Evolutionary conservation across 192 early-diverging fungal species (phyloP).

Genomic region (Gaertneriomyces semiglobifer): DNA sequence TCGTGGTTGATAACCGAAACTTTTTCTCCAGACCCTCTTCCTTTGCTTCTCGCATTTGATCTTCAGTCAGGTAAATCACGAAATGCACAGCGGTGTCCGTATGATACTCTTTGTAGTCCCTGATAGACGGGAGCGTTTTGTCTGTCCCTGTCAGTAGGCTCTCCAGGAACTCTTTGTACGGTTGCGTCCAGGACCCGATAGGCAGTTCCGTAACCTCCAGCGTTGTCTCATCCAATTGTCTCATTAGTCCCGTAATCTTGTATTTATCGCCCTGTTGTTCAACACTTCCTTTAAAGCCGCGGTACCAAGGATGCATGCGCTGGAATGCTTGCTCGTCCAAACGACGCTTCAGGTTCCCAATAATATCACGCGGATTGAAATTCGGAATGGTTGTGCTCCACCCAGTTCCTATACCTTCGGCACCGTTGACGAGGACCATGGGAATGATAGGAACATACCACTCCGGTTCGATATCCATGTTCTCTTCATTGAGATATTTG

Average conservation of each 20-base stretch:
- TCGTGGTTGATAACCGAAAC: slow-evolving; percentile 64
- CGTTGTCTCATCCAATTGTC: slow-evolving; percentile 60
- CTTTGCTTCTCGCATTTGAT: slow-evolving; percentile 64
- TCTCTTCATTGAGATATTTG: slow-evolving; percentile 72
- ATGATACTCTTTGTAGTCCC: slow-evolving; percentile 65
- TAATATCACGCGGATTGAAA: slow-evolving; percentile 81
- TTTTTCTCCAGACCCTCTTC: slow-evolving; percentile 67
- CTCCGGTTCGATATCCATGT: slow-evolving; percentile 76
- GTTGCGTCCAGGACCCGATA: slow-evolving; percentile 74
- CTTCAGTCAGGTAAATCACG: slow-evolving; percentile 48
- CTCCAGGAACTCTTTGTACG: slow-evolving; percentile 75
- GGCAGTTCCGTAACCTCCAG: slow-evolving; percentile 84
- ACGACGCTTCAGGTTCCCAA: slow-evolving; percentile 66
- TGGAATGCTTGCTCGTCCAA: slow-evolving; percentile 64
- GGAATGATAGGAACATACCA: slow-evolving; percentile 82
- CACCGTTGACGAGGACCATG: slow-evolving; percentile 84
- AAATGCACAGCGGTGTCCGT: slow-evolving; percentile 59
- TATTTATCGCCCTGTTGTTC: slow-evolving; percentile 49
- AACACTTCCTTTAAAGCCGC: slow-evolving; percentile 63
- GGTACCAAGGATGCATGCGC: slow-evolving; percentile 83
- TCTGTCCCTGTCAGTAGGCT: slow-evolving; percentile 60
- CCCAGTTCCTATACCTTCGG: slow-evolving; percentile 87
- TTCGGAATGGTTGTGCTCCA: slow-evolving; percentile 60
- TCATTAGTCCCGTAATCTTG: slow-evolving; percentile 56
- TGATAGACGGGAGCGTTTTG: slow-evolving; percentile 58